Conservation (phyloP, 345 rosid genomes). For the Populus tremula region DNA sequence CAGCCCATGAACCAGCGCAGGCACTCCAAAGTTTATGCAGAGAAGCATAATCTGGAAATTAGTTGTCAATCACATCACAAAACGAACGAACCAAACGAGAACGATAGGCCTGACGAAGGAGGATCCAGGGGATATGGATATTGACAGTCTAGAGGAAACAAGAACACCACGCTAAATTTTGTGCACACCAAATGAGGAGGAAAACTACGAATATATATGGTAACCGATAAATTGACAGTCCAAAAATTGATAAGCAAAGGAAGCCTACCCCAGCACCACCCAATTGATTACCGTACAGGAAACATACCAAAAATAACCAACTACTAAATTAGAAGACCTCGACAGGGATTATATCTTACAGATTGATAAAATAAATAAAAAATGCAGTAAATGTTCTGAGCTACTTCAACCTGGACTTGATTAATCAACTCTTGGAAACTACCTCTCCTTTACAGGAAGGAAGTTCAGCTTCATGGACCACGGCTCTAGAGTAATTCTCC, state of each 20-base stretch:
- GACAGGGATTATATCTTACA: conserved; percentile 13
- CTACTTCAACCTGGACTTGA: conserved; percentile 13
- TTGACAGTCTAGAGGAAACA: no score
- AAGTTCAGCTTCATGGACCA: conserved; percentile 1
- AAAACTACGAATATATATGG: background rate
- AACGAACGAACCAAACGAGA: background rate
- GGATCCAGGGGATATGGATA: no score
- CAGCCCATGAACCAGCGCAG: no score
- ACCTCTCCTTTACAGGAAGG: conserved; percentile 15
- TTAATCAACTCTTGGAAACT: conserved; percentile 2
- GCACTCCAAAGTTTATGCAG: no score
- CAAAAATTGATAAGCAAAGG: conserved; percentile 2
- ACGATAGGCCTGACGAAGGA: background rate
- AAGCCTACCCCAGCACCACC: conserved; percentile 10
- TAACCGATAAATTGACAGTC: background rate
- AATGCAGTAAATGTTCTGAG: conserved; percentile 16
- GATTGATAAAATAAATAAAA: conserved; percentile 20
- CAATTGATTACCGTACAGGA: background rate
- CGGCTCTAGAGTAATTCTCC: background rate
- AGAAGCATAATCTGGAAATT: no score
- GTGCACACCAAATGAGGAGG: background rate
- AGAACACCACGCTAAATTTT: background rate
- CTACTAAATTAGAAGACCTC: background rate
- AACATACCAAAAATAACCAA: background rate
- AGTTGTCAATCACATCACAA: no score